phyloP scores from a whole-genome alignment of 2,329 filamentous ascomycete genomes.

The Hyphodiscus sp. region DNA sequence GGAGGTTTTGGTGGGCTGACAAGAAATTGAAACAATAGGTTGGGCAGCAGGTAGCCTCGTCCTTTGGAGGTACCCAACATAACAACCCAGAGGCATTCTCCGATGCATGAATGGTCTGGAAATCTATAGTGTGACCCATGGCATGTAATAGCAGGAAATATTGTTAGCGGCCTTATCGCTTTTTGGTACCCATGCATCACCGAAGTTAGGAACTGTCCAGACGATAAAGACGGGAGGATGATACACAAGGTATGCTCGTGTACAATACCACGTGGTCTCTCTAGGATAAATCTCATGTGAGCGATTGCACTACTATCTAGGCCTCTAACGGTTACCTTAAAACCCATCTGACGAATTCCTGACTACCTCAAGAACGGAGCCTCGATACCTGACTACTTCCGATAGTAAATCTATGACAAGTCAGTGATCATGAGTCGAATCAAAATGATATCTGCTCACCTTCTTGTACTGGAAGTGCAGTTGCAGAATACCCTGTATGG shows the following conservation, averaged over 20 bases:
- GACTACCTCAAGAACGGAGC: slow-evolving; percentile 4
- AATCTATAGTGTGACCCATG: not conserved
- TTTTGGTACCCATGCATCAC: slow-evolving; percentile 1
- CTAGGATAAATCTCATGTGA: slow-evolving; percentile 20
- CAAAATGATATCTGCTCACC: slow-evolving; percentile 42
- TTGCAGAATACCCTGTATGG: slow-evolving; percentile 75
- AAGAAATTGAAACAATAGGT: slow-evolving; percentile 4
- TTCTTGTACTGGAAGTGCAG: slow-evolving; percentile 99
- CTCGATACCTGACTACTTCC: slow-evolving; percentile 36
- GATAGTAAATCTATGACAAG: slow-evolving; percentile 44
- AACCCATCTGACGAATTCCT: slow-evolving; percentile 13
- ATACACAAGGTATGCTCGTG: slow-evolving; percentile 5
- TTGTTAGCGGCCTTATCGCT: not conserved
- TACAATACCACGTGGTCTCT: not conserved
- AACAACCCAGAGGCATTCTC: slow-evolving; percentile 2
- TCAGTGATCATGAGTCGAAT: slow-evolving; percentile 15
- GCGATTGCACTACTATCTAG: slow-evolving; percentile 12
- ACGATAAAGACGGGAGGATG: slow-evolving; percentile 2
- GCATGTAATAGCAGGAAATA: not conserved
- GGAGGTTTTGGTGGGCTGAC: not conserved
- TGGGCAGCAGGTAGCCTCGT: slow-evolving; percentile 16
- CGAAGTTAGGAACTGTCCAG: not conserved
- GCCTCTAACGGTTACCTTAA: slow-evolving; percentile 18
- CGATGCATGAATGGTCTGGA: slow-evolving; percentile 1
- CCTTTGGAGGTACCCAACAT: slow-evolving; percentile 7